Conservation (phyloP, 192 early-diverging fungal species). For the Spizellomyces sp. region DNA sequence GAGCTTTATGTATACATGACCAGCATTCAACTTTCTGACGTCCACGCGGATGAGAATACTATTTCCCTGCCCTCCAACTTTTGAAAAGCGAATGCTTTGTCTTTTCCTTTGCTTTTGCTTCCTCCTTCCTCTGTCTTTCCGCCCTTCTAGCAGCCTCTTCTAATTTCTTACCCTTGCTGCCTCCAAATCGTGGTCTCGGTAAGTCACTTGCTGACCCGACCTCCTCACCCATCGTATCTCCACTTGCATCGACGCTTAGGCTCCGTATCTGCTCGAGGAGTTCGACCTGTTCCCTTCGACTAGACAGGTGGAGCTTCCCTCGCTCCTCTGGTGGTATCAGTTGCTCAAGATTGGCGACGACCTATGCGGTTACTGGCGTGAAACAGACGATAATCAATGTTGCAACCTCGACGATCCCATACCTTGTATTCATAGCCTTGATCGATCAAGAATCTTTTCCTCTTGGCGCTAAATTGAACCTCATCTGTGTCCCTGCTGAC, state of each 20-base stretch:
- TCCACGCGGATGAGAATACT: background rate
- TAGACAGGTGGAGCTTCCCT: conserved; percentile 8
- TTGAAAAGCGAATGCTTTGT: conserved; percentile 10
- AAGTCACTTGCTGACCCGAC: background rate
- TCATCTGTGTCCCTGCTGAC: conserved; percentile 97
- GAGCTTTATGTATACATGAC: too few relatives aligned
- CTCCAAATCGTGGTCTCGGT: conserved; percentile 5
- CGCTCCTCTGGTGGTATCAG: conserved; percentile 24
- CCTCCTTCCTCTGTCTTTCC: conserved; percentile 11
- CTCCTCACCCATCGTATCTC: background rate
- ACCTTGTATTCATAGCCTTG: conserved; percentile 89
- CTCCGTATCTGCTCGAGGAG: conserved; percentile 8
- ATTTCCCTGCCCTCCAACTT: conserved; percentile 13
- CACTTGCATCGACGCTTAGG: conserved; percentile 12
- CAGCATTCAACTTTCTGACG: too few relatives aligned
- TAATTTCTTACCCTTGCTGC: conserved; percentile 11
- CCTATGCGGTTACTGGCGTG: background rate
- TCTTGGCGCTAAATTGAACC: conserved; percentile 95
- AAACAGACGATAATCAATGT: background rate
- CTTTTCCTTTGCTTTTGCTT: conserved; percentile 14
- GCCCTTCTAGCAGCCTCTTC: conserved; percentile 17
- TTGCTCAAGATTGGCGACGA: conserved; percentile 30
- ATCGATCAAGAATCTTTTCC: conserved; percentile 97
- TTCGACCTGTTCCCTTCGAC: conserved; percentile 15
- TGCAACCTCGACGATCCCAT: conserved; percentile 1